A percentile compares a stretch with the other conserved stretches of the same genome.
Evolutionary conservation across 2,329 filamentous ascomycete genomes (phyloP).

Genomic region (Orbilia ellipsospora): DNA sequence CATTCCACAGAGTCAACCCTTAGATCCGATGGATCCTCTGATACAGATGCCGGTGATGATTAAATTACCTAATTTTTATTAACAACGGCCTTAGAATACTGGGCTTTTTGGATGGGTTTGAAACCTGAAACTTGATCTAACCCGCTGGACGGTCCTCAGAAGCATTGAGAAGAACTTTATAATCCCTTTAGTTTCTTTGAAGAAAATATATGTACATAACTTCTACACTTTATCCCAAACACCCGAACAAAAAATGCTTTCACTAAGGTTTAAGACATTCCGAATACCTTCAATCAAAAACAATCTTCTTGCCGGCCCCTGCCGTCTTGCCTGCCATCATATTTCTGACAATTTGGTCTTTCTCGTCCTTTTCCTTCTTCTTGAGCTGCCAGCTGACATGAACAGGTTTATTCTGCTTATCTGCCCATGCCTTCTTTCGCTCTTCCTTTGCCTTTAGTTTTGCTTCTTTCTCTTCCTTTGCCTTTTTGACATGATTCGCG

Average conservation of each 20-base stretch:
- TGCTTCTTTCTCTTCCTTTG: conserved; percentile 55
- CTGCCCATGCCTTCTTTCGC: conserved; percentile 64
- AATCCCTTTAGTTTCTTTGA: neutral
- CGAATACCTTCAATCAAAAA: conserved; percentile 55
- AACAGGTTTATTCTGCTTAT: conserved; percentile 68
- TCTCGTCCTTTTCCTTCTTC: conserved; percentile 70
- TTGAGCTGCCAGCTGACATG: conserved; percentile 73
- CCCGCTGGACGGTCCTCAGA: neutral
- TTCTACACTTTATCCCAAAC: neutral
- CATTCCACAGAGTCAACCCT: neutral
- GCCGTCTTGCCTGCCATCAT: conserved; percentile 62
- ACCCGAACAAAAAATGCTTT: neutral
- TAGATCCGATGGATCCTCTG: neutral
- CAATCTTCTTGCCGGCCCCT: conserved; percentile 58
- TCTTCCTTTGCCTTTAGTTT: conserved; percentile 65
- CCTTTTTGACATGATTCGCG: conserved; percentile 73
- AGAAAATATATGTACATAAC: conserved; percentile 1
- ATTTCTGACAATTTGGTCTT: conserved; percentile 66
- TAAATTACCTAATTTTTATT: neutral
- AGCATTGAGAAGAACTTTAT: neutral
- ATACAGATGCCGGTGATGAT: neutral
- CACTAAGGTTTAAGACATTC: neutral
- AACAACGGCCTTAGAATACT: neutral
- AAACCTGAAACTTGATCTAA: neutral
- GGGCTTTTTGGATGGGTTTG: neutral